Conservation (phyloP, 768 basidiomycete genomes). For the Suillus subluteus region DNA sequence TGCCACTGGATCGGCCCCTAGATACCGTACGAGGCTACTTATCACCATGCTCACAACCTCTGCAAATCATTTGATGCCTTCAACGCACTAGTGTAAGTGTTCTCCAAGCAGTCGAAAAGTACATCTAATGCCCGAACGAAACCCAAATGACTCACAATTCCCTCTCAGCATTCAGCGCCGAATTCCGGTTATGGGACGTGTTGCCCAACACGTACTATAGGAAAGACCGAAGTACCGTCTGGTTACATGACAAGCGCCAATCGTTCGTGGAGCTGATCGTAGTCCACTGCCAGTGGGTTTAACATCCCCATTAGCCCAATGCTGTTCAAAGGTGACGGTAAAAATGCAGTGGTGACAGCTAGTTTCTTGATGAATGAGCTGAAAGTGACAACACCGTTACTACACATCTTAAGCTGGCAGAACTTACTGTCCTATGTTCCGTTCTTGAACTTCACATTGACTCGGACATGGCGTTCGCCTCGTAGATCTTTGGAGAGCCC, state of each 20-base stretch:
- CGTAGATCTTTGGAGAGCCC: slow-evolving; percentile 65
- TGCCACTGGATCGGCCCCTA: not conserved
- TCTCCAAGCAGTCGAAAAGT: not conserved
- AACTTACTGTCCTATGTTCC: slow-evolving; percentile 60
- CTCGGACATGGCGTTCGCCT: slow-evolving; percentile 61
- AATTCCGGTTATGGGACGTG: not conserved
- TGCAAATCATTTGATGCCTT: not conserved
- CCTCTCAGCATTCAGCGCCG: not conserved
- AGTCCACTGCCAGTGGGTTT: slow-evolving; percentile 25
- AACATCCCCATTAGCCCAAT: not conserved
- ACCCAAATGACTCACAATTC: not conserved
- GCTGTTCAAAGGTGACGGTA: no score
- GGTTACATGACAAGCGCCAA: slow-evolving; percentile 38
- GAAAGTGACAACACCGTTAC: slow-evolving; percentile 33
- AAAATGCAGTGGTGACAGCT: slow-evolving; percentile 18
- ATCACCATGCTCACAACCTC: not conserved
- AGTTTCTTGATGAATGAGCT: slow-evolving; percentile 23
- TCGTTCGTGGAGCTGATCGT: slow-evolving; percentile 33
- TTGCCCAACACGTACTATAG: slow-evolving; percentile 6
- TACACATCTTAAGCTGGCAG: slow-evolving; percentile 66
- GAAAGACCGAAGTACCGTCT: slow-evolving; percentile 32
- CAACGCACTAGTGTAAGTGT: not conserved
- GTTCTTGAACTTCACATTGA: slow-evolving; percentile 80
- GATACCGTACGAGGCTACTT: not conserved
- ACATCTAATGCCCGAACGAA: not conserved